phyloP scores from a whole-genome alignment of 208 protist genomes.

The Angomonas desouzai region DNA sequence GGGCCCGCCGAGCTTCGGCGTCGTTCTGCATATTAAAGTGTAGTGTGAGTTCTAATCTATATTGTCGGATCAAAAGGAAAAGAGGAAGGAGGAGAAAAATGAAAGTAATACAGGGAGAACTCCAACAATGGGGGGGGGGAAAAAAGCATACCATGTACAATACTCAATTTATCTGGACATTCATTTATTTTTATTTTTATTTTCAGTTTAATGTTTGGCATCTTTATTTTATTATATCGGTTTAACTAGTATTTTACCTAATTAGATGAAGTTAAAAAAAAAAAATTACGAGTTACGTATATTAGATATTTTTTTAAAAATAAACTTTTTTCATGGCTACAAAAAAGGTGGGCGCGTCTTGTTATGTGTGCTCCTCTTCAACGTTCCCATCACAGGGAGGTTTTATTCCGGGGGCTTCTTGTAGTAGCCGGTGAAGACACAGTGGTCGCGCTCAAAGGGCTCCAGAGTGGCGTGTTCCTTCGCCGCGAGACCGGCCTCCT shows the following conservation, averaged over 20 bases:
- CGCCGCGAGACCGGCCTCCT: slow-evolving; percentile 95
- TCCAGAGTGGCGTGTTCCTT: slow-evolving; percentile 98
- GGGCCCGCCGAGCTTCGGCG: slow-evolving; percentile 26
- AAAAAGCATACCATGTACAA: background rate
- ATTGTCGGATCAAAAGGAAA: too few species aligned
- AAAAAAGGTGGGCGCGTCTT: too few species aligned
- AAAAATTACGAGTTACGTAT: slow-evolving; percentile 12
- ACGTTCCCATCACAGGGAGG: too few species aligned
- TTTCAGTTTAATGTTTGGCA: background rate
- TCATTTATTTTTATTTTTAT: slow-evolving; percentile 2
- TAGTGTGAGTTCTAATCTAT: too few species aligned
- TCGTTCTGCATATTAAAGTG: background rate
- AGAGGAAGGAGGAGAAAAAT: background rate
- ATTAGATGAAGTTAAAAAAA: slow-evolving; percentile 4
- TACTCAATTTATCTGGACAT: background rate
- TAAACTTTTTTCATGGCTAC: background rate
- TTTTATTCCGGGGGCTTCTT: slow-evolving; percentile 4
- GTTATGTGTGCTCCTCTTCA: too few species aligned
- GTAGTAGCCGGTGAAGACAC: slow-evolving; percentile 19
- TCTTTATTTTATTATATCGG: background rate
- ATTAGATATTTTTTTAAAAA: slow-evolving; percentile 4
- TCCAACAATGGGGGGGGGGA: background rate
- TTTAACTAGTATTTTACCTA: slow-evolving; percentile 3
- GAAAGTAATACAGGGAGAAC: too few species aligned
- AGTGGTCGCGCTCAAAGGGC: slow-evolving; percentile 99